Evolutionary conservation across 2,329 filamentous ascomycete genomes (phyloP).

Genomic region (Paraconiothyrium sp.): DNA sequence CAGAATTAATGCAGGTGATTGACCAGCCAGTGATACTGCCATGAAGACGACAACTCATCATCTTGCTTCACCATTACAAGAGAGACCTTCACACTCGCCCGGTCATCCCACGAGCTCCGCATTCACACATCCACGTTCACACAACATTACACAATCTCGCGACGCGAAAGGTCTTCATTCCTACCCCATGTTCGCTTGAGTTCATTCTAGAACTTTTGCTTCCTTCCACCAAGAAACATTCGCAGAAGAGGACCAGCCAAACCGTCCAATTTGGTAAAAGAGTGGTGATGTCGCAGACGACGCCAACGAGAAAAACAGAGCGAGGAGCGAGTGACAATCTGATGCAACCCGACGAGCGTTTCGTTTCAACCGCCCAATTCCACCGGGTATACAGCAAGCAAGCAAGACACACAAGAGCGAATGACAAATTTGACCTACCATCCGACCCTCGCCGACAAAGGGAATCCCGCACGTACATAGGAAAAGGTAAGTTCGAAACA

Average conservation of each 20-base stretch:
- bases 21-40: too few relatives aligned
- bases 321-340: conserved; percentile 1
- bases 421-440: background rate
- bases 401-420: background rate
- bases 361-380: background rate
- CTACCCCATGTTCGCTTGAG: too few relatives aligned
- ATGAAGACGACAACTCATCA: too few relatives aligned
- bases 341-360: conserved; percentile 3
- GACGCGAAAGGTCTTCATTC: too few relatives aligned
- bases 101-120: too few relatives aligned
- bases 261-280: background rate
- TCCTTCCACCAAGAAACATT: background rate
- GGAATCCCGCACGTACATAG: background rate
- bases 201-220: too few relatives aligned
- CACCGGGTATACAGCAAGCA: conserved; percentile 14
- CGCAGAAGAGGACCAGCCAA: background rate
- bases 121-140: too few relatives aligned
- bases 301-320: background rate
- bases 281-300: background rate
- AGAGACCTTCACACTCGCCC: too few relatives aligned
- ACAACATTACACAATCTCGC: too few relatives aligned
- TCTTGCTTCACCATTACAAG: too few relatives aligned
- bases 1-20: too few relatives aligned
- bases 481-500: background rate
- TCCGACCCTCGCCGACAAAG: background rate